phyloP scores from a whole-genome alignment of 768 basidiomycete genomes.

The Cubamyces sp. region DNA sequence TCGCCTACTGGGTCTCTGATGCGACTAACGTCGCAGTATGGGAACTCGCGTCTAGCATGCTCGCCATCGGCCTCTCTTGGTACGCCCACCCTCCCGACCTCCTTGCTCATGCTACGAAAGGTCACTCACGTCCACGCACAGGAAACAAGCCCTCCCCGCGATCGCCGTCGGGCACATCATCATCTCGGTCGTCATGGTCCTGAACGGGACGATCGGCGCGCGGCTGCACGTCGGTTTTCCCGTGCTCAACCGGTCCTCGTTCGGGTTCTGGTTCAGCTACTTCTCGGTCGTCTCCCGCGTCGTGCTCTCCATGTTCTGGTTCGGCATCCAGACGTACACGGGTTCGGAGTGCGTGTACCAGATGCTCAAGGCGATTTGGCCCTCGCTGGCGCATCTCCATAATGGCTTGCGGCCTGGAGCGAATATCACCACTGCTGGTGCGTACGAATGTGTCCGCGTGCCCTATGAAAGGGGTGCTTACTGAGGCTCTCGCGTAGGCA shows the following conservation, averaged over 20 bases:
- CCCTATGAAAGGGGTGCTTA: no score
- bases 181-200: constrained; percentile 72
- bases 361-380: constrained; percentile 87
- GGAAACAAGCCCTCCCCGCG: constrained; percentile 68
- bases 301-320: constrained; percentile 83
- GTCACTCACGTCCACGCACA: constrained; percentile 28
- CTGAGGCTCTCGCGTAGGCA: constrained; percentile 37
- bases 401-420: constrained; percentile 62
- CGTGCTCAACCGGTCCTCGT: constrained; percentile 81
- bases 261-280: constrained; percentile 91
- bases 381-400: constrained; percentile 62
- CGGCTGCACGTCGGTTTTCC: constrained; percentile 77
- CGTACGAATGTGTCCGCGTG: neutral
- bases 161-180: constrained; percentile 76
- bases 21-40: constrained; percentile 39
- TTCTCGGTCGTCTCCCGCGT: constrained; percentile 81
- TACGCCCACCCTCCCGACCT: constrained; percentile 27
- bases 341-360: constrained; percentile 78
- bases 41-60: constrained; percentile 75
- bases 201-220: constrained; percentile 81
- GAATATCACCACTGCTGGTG: constrained; percentile 66
- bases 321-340: constrained; percentile 64
- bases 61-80: constrained; percentile 77
- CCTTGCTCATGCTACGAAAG: neutral
- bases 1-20: constrained; percentile 58